Evolutionary conservation across 306 rosid genomes (phyloP), one percentile per base, ranked within the genome.

Genomic region (Pyrus bretschneideri): DNA sequence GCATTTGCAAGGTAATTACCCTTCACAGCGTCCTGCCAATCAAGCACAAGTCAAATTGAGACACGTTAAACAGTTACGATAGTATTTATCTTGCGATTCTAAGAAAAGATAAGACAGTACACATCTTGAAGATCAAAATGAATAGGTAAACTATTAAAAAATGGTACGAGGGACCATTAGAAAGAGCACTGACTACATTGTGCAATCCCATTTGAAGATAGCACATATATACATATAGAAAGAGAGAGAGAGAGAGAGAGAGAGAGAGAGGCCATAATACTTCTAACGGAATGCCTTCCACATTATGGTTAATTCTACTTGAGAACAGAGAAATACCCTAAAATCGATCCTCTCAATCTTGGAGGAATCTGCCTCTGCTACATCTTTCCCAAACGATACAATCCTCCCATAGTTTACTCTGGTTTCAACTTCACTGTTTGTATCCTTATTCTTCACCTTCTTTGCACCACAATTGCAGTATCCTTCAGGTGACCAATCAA

Each of bases 401-500:
- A 91, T 81, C 78, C 93, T 89, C 82, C 97, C 97, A 79, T 86
- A 91, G 59, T 87, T 88, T 42, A 75, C 78, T 78, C 70, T 72
- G 63, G 72, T 80, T 73, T 83, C 80, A 69, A 40, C 80, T 67
- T 73, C 76, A 40, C 25, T 15, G 5, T 49, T 13, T 62, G 85
- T 84, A 80, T 67, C 82, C 61, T 89, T 86, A 76, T 71, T 86
- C 87, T 87, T 91, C 65, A 45, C 74, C 84, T 82, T 91, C 84
- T 87, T 89, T 18, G 83, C 85, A 75, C 80, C 73, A 76, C 90
- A 91, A 76, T 85, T 73, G 54, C 67, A 81, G 77, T 58, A 69
- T 70, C 79, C 93, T 74, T 91, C 97, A 62, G 97, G 92, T 72
- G 97, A 91, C 94, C 94, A 87, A 79, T 91, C 97, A 77, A 89